A percentile compares a stretch with the other conserved stretches of the same genome.
Conservation (phyloP, 495 filamentous ascomycete species). For the Aspergillus avenaceus region DNA sequence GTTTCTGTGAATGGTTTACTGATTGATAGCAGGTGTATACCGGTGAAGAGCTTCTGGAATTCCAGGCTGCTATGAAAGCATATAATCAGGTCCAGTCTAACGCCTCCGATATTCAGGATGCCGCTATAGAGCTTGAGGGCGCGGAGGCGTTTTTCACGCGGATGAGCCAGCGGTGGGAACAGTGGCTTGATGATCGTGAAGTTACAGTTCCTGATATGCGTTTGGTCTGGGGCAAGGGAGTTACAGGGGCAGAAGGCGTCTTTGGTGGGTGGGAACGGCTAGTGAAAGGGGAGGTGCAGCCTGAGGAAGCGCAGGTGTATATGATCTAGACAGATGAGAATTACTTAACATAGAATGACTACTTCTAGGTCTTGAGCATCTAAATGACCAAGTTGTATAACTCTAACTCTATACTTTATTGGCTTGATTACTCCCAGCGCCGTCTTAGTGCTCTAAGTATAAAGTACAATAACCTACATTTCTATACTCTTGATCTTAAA, state of each 20-base stretch:
- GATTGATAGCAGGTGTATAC: slow-evolving; percentile 18
- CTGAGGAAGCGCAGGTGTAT: slow-evolving; percentile 30
- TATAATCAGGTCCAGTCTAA: slow-evolving; percentile 34
- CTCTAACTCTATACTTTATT: no score
- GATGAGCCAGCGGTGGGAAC: slow-evolving; percentile 24
- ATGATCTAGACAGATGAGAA: neutral
- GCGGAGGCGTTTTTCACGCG: slow-evolving; percentile 26
- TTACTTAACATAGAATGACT: neutral
- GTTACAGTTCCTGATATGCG: slow-evolving; percentile 26
- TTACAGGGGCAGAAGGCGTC: slow-evolving; percentile 31
- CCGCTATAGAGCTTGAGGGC: slow-evolving; percentile 27
- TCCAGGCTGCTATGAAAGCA: slow-evolving; percentile 1
- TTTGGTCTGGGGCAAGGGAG: slow-evolving; percentile 40
- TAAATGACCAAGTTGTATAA: no score
- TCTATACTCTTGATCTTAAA: no score
- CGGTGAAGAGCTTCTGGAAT: slow-evolving; percentile 16
- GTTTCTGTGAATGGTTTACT: neutral
- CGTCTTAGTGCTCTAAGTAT: no score
- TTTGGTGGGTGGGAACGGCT: slow-evolving; percentile 42
- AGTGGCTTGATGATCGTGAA: slow-evolving; percentile 26
- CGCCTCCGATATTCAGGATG: slow-evolving; percentile 37
- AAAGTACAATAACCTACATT: no score
- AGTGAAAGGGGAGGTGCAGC: slow-evolving; percentile 30
- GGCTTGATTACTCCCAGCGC: no score
- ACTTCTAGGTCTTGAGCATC: no score